Conservation (phyloP, 148 eudicot genomes). For the Amaranthus cruentus region DNA sequence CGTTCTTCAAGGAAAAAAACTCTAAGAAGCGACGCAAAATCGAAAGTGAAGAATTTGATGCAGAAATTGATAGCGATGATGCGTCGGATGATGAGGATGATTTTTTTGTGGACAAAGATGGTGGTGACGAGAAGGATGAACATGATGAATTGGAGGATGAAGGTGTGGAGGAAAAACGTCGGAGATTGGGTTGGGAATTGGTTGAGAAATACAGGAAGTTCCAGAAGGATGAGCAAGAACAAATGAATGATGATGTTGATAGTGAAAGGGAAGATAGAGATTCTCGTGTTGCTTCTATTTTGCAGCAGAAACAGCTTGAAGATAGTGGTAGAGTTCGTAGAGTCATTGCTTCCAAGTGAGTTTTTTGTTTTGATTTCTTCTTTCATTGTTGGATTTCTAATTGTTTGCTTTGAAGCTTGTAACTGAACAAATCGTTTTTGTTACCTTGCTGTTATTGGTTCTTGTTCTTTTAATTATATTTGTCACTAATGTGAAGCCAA, state of each 20-base stretch:
- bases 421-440: no score
- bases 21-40: constrained; percentile 14
- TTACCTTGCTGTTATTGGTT: no score
- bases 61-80: constrained; percentile 28
- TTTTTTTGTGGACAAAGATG: constrained; percentile 14
- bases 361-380: not conserved
- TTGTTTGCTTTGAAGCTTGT: not conserved
- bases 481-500: no score
- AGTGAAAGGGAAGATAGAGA: constrained; percentile 50
- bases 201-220: constrained; percentile 23
- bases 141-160: constrained; percentile 35
- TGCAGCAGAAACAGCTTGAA: constrained; percentile 74
- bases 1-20: constrained; percentile 5
- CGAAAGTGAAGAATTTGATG: not conserved
- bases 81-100: constrained; percentile 15
- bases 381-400: not conserved
- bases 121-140: constrained; percentile 2
- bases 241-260: constrained; percentile 29
- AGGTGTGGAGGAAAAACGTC: constrained; percentile 31
- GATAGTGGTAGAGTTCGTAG: constrained; percentile 76
- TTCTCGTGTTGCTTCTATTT: constrained; percentile 49
- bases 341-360: constrained; percentile 68
- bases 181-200: constrained; percentile 22
- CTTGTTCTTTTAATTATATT: no score
- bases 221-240: constrained; percentile 14